phyloP scores from a whole-genome alignment of 768 basidiomycete genomes.

The Termitomyces sp. region DNA sequence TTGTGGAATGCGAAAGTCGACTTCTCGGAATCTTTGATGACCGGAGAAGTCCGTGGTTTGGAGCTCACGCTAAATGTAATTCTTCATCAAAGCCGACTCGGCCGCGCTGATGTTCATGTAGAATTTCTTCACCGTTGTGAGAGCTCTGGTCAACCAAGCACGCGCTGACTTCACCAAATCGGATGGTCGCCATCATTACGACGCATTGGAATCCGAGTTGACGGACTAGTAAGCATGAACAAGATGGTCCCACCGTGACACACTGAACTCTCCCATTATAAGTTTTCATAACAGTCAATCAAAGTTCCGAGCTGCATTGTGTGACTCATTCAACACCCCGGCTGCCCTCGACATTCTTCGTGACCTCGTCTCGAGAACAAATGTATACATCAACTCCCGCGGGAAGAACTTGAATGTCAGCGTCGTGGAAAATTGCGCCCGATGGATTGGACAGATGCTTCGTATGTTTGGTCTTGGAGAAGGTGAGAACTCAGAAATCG shows the following conservation, averaged over 20 bases:
- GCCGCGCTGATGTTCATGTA: slow-evolving; percentile 26
- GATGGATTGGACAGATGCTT: slow-evolving; percentile 72
- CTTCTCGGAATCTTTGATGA: slow-evolving; percentile 88
- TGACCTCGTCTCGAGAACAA: slow-evolving; percentile 80
- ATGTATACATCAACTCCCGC: slow-evolving; percentile 79
- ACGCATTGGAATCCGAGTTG: slow-evolving; percentile 65
- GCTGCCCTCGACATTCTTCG: slow-evolving; percentile 70
- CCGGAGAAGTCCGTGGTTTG: slow-evolving; percentile 80
- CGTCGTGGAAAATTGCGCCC: slow-evolving; percentile 59
- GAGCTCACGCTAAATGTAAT: slow-evolving; percentile 85
- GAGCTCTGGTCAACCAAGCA: slow-evolving; percentile 67
- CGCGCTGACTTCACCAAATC: slow-evolving; percentile 42
- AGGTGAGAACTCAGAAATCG: slow-evolving; percentile 62
- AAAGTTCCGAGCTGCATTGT: slow-evolving; percentile 81
- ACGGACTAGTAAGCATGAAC: slow-evolving; percentile 44
- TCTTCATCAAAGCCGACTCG: slow-evolving; percentile 3
- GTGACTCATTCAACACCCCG: slow-evolving; percentile 97
- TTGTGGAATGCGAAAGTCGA: slow-evolving; percentile 93
- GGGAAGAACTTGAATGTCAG: slow-evolving; percentile 56
- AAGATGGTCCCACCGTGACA: not conserved
- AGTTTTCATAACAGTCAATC: slow-evolving; percentile 76
- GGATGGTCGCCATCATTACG: slow-evolving; percentile 64
- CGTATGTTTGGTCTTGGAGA: slow-evolving; percentile 79
- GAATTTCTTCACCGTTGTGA: slow-evolving; percentile 93
- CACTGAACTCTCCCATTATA: slow-evolving; percentile 7